Percentiles rank a stretch among this genome's conserved stretches.
These are phyloP conservation scores for Aphanomyces cochlioides DNA, from an alignment of 352 stramenopile genomes.

Conservation along the genomic window DNA sequence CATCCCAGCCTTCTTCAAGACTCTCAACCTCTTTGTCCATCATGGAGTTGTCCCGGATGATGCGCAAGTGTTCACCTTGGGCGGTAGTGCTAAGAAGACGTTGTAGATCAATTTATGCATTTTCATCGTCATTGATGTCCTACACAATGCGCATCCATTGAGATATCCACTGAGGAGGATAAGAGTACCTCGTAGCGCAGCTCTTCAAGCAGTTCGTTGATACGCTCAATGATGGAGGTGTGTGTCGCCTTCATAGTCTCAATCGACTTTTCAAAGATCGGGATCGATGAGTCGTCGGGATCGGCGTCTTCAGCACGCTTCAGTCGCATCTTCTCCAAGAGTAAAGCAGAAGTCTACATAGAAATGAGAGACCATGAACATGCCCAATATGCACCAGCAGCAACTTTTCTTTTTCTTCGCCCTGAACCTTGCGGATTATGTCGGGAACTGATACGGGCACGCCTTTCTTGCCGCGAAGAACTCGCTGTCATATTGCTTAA, in stretches of 20 bases:
- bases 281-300: constrained; percentile 43
- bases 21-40: constrained; percentile 58
- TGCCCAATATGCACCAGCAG: constrained; percentile 42
- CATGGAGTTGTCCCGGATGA: constrained; percentile 64
- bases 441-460: constrained; percentile 41
- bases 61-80: constrained; percentile 66
- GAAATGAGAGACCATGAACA: neutral
- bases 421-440: constrained; percentile 65
- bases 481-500: constrained; percentile 24
- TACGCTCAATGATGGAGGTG: constrained; percentile 56
- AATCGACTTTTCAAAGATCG: constrained; percentile 65
- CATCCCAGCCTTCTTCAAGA: constrained; percentile 56
- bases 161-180: too few relatives aligned
- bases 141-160: too few relatives aligned
- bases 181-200: constrained; percentile 41
- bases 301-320: constrained; percentile 42
- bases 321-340: constrained; percentile 80
- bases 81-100: constrained; percentile 39
- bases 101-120: constrained; percentile 23
- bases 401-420: constrained; percentile 80
- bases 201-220: constrained; percentile 79
- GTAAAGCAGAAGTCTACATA: constrained; percentile 61
- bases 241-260: constrained; percentile 51
- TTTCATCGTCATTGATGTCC: too few relatives aligned
- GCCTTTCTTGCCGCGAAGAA: constrained; percentile 38